A percentile compares a stretch with the other conserved stretches of the same genome.
These are phyloP conservation scores for Clavariopsis aquatica DNA, from an alignment of 495 filamentous ascomycete genomes.

Conservation along the genomic window DNA sequence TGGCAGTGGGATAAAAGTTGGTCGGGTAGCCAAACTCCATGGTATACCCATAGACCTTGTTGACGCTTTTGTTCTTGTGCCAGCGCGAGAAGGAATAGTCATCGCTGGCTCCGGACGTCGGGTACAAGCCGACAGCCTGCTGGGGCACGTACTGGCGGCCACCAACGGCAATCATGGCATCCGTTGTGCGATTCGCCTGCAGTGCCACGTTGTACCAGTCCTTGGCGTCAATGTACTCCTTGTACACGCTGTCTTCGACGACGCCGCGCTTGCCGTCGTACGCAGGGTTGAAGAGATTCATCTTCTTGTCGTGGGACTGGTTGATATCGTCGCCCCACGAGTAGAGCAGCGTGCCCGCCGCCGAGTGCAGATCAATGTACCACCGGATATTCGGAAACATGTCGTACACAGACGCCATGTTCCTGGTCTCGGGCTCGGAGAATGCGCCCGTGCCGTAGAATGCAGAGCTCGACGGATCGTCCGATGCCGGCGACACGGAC, in stretches of 20 bases:
- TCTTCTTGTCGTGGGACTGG: slow-evolving; percentile 39
- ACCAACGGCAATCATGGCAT: slow-evolving; percentile 41
- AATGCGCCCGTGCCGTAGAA: slow-evolving; percentile 52
- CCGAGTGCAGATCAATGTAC: slow-evolving; percentile 51
- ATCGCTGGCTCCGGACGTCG: slow-evolving; percentile 44
- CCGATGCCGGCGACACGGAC: slow-evolving; percentile 52
- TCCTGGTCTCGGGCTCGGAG: slow-evolving; percentile 55
- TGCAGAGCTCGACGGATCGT: slow-evolving; percentile 53
- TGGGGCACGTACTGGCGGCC: slow-evolving; percentile 39
- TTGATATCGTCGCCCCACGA: slow-evolving; percentile 48
- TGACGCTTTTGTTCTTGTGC: slow-evolving; percentile 38
- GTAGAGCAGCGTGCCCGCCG: slow-evolving; percentile 46
- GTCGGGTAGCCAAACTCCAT: slow-evolving; percentile 50
- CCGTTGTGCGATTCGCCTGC: slow-evolving; percentile 37
- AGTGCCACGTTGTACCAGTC: slow-evolving; percentile 37
- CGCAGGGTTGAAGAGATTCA: slow-evolving; percentile 46
- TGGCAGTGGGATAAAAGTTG: slow-evolving; percentile 46
- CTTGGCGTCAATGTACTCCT: slow-evolving; percentile 43
- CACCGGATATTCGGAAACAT: slow-evolving; percentile 46
- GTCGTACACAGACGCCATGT: slow-evolving; percentile 45
- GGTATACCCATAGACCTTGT: slow-evolving; percentile 46
- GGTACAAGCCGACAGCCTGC: slow-evolving; percentile 44
- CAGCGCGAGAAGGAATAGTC: slow-evolving; percentile 46
- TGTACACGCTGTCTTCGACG: slow-evolving; percentile 41
- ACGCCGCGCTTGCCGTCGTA: slow-evolving; percentile 47